Evolutionary conservation across 495 filamentous ascomycete species (phyloP).

Genomic region (Tuber magnatum): DNA sequence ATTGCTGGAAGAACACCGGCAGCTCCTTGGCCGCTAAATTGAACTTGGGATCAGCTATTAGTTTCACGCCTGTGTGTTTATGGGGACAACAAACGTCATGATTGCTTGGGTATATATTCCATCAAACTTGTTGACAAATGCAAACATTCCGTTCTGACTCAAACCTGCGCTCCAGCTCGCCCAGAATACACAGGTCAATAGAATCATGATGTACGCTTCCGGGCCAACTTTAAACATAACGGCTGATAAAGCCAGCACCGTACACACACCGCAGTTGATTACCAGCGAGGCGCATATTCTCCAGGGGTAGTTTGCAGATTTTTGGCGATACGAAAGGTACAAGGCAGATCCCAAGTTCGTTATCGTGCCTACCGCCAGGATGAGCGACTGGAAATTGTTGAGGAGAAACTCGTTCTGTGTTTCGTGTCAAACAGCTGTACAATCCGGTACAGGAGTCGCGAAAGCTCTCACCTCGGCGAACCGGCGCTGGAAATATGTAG

Average conservation of each 20-base stretch:
- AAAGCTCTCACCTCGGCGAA: slow-evolving; percentile 51
- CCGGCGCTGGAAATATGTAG: slow-evolving; percentile 82
- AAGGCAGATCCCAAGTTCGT: slow-evolving; percentile 69
- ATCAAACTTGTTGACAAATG: slow-evolving; percentile 79
- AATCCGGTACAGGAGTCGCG: neutral
- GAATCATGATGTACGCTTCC: slow-evolving; percentile 64
- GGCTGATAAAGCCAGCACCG: slow-evolving; percentile 73
- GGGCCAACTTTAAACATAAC: slow-evolving; percentile 54
- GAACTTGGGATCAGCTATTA: slow-evolving; percentile 9
- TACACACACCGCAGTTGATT: slow-evolving; percentile 65
- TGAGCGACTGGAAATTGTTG: slow-evolving; percentile 75
- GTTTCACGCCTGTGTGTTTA: no score
- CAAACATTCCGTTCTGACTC: slow-evolving; percentile 90
- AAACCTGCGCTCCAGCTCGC: slow-evolving; percentile 73
- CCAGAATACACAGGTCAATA: slow-evolving; percentile 74
- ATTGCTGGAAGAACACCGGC: slow-evolving; percentile 87
- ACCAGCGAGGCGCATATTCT: slow-evolving; percentile 68
- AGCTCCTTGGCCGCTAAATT: slow-evolving; percentile 64
- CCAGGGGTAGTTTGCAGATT: slow-evolving; percentile 70
- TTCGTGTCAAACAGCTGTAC: neutral
- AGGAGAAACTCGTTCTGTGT: slow-evolving; percentile 56
- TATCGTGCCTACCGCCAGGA: slow-evolving; percentile 74
- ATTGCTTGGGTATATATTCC: slow-evolving; percentile 89
- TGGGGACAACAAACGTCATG: slow-evolving; percentile 56
- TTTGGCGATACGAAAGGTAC: slow-evolving; percentile 69